These are phyloP conservation scores for Myxozyma udenii DNA, from an alignment of 805 yeast species.

Conservation along the genomic window DNA sequence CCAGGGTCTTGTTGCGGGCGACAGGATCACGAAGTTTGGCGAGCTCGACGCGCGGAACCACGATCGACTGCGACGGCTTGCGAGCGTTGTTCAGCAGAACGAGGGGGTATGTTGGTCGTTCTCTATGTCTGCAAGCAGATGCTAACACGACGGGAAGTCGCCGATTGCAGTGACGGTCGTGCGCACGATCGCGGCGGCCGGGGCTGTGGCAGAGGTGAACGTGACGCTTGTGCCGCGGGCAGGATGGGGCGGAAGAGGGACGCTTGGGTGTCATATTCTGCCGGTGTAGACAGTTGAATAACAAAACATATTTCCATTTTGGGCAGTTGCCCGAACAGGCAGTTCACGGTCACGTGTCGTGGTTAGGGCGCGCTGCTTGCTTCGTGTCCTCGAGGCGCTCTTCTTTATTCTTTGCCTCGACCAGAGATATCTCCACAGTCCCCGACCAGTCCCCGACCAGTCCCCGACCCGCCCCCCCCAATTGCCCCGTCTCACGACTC, in stretches of 20 bases:
- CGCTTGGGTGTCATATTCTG: slow-evolving; percentile 64
- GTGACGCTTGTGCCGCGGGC: slow-evolving; percentile 47
- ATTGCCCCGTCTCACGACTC: too few species aligned
- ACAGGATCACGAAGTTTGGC: slow-evolving; percentile 56
- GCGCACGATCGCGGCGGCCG: slow-evolving; percentile 30
- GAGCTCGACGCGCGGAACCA: slow-evolving; percentile 55
- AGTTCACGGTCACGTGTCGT: neutral
- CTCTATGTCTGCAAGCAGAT: neutral
- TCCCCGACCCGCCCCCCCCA: too few species aligned
- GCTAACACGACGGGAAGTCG: slow-evolving; percentile 10
- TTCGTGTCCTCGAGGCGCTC: neutral
- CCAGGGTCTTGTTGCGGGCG: slow-evolving; percentile 54
- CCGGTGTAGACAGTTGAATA: slow-evolving; percentile 23
- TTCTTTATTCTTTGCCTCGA: neutral
- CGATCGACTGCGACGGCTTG: slow-evolving; percentile 47
- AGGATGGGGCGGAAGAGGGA: slow-evolving; percentile 64
- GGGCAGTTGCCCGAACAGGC: neutral
- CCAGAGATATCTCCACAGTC: neutral
- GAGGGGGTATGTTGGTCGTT: slow-evolving; percentile 37
- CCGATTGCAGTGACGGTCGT: slow-evolving; percentile 33
- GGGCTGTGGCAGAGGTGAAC: slow-evolving; percentile 37
- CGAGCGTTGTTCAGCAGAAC: slow-evolving; percentile 44
- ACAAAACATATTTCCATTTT: too few species aligned
- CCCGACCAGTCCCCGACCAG: neutral
- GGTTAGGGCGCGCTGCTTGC: neutral